Evolutionary conservation across 164 flowering plant species (phyloP), one percentile per base, ranked within the genome.

Genomic region (Protea cynaroides): DNA sequence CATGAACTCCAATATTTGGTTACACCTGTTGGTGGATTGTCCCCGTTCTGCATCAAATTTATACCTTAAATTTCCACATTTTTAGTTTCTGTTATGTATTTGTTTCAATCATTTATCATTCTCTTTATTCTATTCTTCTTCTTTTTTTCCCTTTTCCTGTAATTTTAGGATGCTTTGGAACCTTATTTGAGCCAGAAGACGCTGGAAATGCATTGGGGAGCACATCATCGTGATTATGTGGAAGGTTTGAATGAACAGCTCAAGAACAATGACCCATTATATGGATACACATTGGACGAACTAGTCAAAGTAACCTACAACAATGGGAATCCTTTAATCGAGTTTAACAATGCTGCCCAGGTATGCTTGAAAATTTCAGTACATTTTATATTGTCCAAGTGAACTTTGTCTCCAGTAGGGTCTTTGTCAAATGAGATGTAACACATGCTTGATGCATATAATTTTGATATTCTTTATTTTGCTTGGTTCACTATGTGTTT

Each of bases 271-370:
- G 79, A 84, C 54, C 68, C 69, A 67, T 71, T 92, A 25, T 92
- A 92, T 78, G 96, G 95, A 40, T 76, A 67, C 71, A 92, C 95
- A 5, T 19, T 88, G 87, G 88, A 89, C 64, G 98, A 89, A 72
- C 87, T 92, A 63, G 79, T 92, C 71, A 86, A 81, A 84, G 81
- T 72, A 44, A 80, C 96, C n/a, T 89, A 92, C 72, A 92, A 92
- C 80, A 83, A 79, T 74, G 98, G 98, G 55, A 92, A 88, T 71
- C 98, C 96, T 3, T 69, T 84, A 21, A 87, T 87, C 18, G 96
- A 88, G 64, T 92, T 87, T 67, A 87, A 89, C 70, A 81, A 85
- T 82, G 96, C 94, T 63, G 92, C 96, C 25, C 89, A 89, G 96
- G 96, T 92, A 66, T 51, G 57, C 55, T 52, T 22, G 15, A 23